Evolutionary conservation across 805 yeast genomes (phyloP).

Genomic region (Ogataea corticis): DNA sequence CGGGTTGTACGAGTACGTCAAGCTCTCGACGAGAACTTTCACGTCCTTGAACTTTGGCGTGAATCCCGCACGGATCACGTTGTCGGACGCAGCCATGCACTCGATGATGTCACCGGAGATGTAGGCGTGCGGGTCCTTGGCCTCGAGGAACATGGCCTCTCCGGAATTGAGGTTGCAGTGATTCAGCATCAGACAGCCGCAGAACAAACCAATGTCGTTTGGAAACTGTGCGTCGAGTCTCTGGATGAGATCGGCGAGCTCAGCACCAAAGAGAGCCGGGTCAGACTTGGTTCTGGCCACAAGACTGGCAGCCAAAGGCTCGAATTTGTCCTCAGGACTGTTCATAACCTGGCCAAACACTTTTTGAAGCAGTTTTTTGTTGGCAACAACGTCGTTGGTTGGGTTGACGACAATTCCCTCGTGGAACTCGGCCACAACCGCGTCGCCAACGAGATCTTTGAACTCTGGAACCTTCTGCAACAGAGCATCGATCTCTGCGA

Average conservation of each 20-base stretch:
- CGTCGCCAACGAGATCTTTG: constrained; percentile 64
- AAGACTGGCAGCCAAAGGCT: constrained; percentile 57
- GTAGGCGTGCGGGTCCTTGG: constrained; percentile 98
- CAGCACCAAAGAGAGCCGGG: constrained; percentile 58
- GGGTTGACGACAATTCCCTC: constrained; percentile 44
- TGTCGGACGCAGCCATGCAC: constrained; percentile 99
- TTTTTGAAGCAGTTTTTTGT: constrained; percentile 66
- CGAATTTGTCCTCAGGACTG: constrained; percentile 62
- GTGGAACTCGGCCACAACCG: constrained; percentile 54
- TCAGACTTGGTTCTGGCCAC: constrained; percentile 61
- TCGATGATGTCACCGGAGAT: constrained; percentile 96
- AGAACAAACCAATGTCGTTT: constrained; percentile 89
- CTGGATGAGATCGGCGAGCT: constrained; percentile 70
- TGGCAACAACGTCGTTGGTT: constrained; percentile 49
- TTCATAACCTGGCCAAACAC: constrained; percentile 86
- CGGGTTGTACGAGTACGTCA: constrained; percentile 85
- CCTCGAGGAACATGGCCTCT: constrained; percentile 94
- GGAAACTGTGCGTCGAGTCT: constrained; percentile 89
- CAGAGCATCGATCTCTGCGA: constrained; percentile 69
- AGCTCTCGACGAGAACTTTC: constrained; percentile 80
- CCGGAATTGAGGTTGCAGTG: constrained; percentile 82
- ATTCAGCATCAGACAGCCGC: constrained; percentile 91
- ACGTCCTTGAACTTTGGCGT: constrained; percentile 99
- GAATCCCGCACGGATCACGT: constrained; percentile 97
- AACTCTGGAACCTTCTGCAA: constrained; percentile 79